These are phyloP conservation scores for Ophioceras dolichostomum DNA, from an alignment of 2,329 filamentous ascomycete genomes.

Conservation along the genomic window DNA sequence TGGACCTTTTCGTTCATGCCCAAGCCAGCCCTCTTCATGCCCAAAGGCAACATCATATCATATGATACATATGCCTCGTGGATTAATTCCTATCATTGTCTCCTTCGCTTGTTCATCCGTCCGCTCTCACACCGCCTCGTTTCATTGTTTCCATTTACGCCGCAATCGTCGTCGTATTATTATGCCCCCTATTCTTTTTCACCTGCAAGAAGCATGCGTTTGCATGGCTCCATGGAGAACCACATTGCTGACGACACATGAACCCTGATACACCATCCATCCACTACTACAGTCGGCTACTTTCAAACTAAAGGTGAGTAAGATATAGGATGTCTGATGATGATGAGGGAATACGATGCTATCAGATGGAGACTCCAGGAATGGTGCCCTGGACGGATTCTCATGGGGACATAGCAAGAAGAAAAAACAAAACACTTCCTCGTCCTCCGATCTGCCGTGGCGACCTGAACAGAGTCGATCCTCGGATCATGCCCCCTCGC, in stretches of 20 bases:
- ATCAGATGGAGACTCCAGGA: neutral
- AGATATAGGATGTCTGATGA: constrained; percentile 1
- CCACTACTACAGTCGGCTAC: constrained; percentile 48
- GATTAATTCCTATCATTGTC: neutral
- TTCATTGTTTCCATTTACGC: neutral
- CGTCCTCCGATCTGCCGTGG: too few species aligned
- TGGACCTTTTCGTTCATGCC: too few species aligned
- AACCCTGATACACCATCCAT: neutral
- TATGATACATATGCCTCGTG: too few species aligned
- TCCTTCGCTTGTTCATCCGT: neutral
- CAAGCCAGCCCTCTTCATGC: too few species aligned
- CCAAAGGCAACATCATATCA: too few species aligned
- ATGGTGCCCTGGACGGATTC: too few species aligned
- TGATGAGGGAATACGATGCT: too few species aligned
- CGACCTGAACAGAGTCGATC: too few species aligned
- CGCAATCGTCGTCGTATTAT: too few species aligned
- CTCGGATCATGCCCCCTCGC: too few species aligned
- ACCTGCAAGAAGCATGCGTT: neutral
- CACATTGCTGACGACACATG: neutral
- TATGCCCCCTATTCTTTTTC: neutral
- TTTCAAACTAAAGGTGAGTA: constrained; percentile 34
- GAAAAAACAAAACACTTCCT: too few species aligned
- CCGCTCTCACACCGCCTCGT: constrained; percentile 1
- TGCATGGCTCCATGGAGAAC: neutral
- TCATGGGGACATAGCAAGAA: too few species aligned